Base-by-base conservation (phyloP, 306 rosid species). In the Medicago arabica region DNA sequence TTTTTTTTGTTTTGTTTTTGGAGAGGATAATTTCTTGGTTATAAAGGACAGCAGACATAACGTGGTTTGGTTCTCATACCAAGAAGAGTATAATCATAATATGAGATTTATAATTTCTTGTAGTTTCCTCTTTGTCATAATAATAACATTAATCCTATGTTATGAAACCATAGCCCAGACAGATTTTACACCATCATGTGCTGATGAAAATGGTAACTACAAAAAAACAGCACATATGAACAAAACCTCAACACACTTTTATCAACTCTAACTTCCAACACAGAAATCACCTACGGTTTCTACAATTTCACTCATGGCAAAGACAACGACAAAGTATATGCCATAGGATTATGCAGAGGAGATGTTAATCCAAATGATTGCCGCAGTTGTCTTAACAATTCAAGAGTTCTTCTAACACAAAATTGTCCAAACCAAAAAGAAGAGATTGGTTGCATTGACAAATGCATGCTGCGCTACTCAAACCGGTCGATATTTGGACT, bases 261-360 rank as follows among this genome's bases (percentile, higher is more conserved):
- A 58, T 41, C 84, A 74, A 76, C 72, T 43, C 68, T 89, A 23
- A 17, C 67, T 17, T 57, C 82, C 53, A 47, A 69, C 68, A 40
- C 50, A 47, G 2, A 51, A 41, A 53, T 58, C 51, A 7, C 54
- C 47, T 66, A 81, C 7, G 83, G 83, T 28, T 89, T 83, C 70
- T 78, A 69, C 61, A 79, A 71, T 23, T 75, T 80, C 34, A 76
- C 84, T 0, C 4, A 44, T 0, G 88, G 88, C 11, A 1, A 67
- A 23, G 44, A 41, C 71, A 12, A 81, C 11, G 31, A 86, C 64
- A 46, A 60, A 67, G 87, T 69, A 2, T 41, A 75, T 2, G 84
- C 84, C 11, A 71, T 71, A 2, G 87, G 75, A 3, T 55, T 82
- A 12, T 89, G 91, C 53, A 50, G 85, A 47, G 89, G 88, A 3